Base-by-base conservation (phyloP, 176 grass and related monocot genomes). In the Carex parvula region DNA sequence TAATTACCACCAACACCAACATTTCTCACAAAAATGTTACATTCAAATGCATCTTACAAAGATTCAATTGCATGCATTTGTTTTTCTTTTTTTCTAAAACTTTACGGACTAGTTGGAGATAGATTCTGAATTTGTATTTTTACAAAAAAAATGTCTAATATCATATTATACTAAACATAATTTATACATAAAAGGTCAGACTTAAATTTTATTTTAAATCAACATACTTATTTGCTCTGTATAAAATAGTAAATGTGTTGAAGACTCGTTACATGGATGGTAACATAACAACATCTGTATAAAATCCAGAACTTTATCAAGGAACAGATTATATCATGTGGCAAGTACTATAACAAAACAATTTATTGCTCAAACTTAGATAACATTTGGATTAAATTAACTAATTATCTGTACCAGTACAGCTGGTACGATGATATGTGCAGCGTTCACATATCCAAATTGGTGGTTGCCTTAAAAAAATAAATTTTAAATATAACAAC, bases 391-490 rank as follows among this genome's bases (percentile, higher is more conserved):
- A n/a, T 72, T 22, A 21, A 72, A 46, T 21, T 72, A 65, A 48
- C 13, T 72, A 13, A 72, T 48, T 50, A 13, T 24, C 6, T 20
- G 69, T 72, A 72, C 69, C 69, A 21, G 69, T 46, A 72, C 69
- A 72, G 69, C 69, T 72, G 69, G 69, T 72, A 72, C 69, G 69
- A 72, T 72, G 69, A 60, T 22, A 69, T 69, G 33, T 18, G 39
- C 3, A 12, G 69, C 18, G 18, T 72, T 72, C 69, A 48, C 39
- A 73, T 73, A 52, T 73, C 20, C 4, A 8, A 73, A 73, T 24
- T 73, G 42, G 42, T 52, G 20, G 70, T 73, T 73, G n/a, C 70
- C 2, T 65, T 65, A 33, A 22, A 46, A 72, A 72, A 48, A 0
- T 2, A 69, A 73, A 14, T 13, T 73, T 73, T 73, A 22, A 48